Conservation (phyloP, 139 green algal species). For the Tetratostichococcus sp. region DNA sequence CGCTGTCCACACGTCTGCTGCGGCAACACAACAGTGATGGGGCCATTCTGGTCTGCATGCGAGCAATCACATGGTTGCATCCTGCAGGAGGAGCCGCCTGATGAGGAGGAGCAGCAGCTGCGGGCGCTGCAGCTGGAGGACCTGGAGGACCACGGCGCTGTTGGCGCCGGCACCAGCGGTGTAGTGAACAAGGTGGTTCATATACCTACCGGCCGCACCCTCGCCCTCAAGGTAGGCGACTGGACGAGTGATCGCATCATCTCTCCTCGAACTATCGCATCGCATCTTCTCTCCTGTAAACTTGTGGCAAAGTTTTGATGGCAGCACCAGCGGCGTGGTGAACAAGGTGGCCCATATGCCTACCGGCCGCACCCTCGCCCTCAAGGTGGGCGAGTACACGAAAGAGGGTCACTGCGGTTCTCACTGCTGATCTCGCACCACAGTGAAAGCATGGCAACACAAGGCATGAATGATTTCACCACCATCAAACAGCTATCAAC, state of each 20-base stretch:
- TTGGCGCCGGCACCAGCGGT: slow-evolving; percentile 58
- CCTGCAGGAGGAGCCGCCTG: not conserved
- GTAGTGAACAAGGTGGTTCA: slow-evolving; percentile 56
- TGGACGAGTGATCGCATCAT: not conserved
- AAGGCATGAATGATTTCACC: too few species aligned
- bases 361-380: slow-evolving; percentile 32
- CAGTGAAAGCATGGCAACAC: too few species aligned
- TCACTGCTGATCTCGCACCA: too few species aligned
- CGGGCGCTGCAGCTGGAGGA: slow-evolving; percentile 35
- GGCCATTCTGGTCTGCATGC: too few species aligned
- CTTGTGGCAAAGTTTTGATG: too few species aligned
- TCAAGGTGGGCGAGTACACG: slow-evolving; percentile 29
- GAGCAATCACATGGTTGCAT: not conserved
- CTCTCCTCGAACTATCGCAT: too few species aligned
- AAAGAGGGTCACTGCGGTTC: too few species aligned
- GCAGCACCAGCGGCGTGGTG: slow-evolving; percentile 58
- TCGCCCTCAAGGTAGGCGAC: slow-evolving; percentile 42
- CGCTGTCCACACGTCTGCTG: too few species aligned
- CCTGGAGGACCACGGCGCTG: slow-evolving; percentile 44
- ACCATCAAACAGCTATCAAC: too few species aligned
- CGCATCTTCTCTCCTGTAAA: too few species aligned
- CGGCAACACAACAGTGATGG: too few species aligned
- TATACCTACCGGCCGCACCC: slow-evolving; percentile 17
- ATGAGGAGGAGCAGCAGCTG: not conserved
- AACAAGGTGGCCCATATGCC: slow-evolving; percentile 46